Conservation (phyloP, 176 grass and related monocot genomes). For the Metroxylon sagu region DNA sequence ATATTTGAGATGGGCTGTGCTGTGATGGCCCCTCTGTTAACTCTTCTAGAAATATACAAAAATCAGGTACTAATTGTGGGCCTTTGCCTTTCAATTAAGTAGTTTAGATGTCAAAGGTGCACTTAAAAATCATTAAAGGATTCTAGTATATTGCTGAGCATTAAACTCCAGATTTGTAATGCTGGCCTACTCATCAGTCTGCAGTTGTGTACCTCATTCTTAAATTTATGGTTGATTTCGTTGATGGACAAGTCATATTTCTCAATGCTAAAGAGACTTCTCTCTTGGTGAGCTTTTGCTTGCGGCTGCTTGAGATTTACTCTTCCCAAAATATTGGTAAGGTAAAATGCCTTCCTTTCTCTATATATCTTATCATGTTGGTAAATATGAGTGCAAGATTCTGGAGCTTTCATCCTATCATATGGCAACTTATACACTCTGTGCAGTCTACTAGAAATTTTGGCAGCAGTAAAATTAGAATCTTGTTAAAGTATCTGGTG, state of each 20-base stretch:
- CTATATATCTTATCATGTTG: neutral
- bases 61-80: constrained; percentile 50
- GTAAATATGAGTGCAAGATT: neutral
- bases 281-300: constrained; percentile 80
- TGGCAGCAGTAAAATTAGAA: no score
- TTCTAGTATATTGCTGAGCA: no score
- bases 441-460: no score
- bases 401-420: neutral
- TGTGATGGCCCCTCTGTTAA: constrained; percentile 82
- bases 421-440: no score
- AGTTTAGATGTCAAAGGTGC: no score
- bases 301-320: constrained; percentile 83
- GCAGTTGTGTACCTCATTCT: constrained; percentile 91
- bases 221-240: constrained; percentile 95
- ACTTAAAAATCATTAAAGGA: no score
- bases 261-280: constrained; percentile 85
- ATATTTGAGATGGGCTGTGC: constrained; percentile 84
- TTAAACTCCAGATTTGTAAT: neutral
- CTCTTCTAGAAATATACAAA: constrained; percentile 82
- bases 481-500: no score
- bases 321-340: constrained; percentile 95
- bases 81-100: no score
- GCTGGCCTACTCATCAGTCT: constrained; percentile 40
- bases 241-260: constrained; percentile 89
- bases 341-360: constrained; percentile 32